phyloP scores from a whole-genome alignment of 495 filamentous ascomycete genomes.

The Amorphotheca resinae region DNA sequence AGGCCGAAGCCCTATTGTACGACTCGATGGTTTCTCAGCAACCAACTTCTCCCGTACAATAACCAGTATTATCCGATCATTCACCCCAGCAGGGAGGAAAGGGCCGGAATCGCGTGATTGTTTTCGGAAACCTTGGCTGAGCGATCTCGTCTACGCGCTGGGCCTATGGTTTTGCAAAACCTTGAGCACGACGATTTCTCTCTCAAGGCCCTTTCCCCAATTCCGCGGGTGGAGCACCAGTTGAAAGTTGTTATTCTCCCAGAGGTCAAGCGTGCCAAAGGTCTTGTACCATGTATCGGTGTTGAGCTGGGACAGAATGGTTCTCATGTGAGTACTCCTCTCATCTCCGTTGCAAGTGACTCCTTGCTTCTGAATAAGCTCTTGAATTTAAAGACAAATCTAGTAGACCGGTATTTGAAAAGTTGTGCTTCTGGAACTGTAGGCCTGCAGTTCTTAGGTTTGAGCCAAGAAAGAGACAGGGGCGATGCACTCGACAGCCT shows the following conservation, averaged over 20 bases:
- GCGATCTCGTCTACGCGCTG: conserved; percentile 4
- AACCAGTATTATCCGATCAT: conserved; percentile 7
- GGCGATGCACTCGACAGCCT: conserved; percentile 5
- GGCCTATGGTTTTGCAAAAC: conserved; percentile 7
- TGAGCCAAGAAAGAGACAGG: neutral
- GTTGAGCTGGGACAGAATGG: conserved; percentile 34
- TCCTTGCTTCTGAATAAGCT: conserved; percentile 16
- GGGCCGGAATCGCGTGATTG: too few species aligned
- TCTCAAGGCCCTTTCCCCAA: neutral
- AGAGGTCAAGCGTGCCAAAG: conserved; percentile 2
- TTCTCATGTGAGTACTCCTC: conserved; percentile 28
- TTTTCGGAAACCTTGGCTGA: conserved; percentile 3
- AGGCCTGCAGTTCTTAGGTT: conserved; percentile 6
- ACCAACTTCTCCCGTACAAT: conserved; percentile 11
- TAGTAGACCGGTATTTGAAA: conserved; percentile 11
- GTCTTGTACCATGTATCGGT: conserved; percentile 16
- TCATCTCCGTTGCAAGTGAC: conserved; percentile 17
- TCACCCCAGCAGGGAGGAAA: neutral
- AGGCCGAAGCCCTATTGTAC: too few species aligned
- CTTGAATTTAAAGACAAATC: conserved; percentile 13
- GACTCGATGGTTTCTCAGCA: conserved; percentile 12
- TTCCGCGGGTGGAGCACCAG: conserved; percentile 1
- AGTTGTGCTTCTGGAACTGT: conserved; percentile 8
- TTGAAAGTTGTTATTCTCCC: conserved; percentile 3
- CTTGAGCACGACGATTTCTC: conserved; percentile 17